These are phyloP conservation scores for Leccinum pellstonianum DNA, from an alignment of 768 basidiomycete species.

Conservation along the genomic window DNA sequence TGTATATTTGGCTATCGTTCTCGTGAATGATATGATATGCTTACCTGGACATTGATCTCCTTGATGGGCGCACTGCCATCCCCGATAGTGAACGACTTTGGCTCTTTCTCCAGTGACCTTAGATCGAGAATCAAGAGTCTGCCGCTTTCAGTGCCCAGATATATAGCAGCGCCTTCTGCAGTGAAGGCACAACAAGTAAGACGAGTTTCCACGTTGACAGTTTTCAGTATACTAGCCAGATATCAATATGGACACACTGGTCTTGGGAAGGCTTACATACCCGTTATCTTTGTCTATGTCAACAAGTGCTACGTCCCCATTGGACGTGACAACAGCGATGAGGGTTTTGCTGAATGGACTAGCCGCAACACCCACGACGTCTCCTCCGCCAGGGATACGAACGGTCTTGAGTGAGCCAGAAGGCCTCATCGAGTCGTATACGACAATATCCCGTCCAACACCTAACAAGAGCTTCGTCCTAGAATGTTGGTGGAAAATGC, in stretches of 20 bases:
- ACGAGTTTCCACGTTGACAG: slow-evolving; percentile 49
- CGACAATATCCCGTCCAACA: slow-evolving; percentile 48
- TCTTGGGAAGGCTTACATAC: slow-evolving; percentile 36
- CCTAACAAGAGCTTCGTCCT: slow-evolving; percentile 61
- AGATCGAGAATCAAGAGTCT: slow-evolving; percentile 63
- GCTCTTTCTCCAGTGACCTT: slow-evolving; percentile 63
- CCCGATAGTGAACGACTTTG: slow-evolving; percentile 52
- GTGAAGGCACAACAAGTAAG: slow-evolving; percentile 68
- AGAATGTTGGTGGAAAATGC: slow-evolving; percentile 61
- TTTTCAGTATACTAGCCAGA: slow-evolving; percentile 53
- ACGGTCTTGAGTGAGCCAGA: slow-evolving; percentile 55
- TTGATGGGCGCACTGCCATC: slow-evolving; percentile 47
- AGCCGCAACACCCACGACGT: slow-evolving; percentile 56
- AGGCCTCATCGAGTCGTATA: slow-evolving; percentile 64
- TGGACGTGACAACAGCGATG: slow-evolving; percentile 54
- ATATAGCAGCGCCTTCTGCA: slow-evolving; percentile 64
- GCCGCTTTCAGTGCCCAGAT: slow-evolving; percentile 62
- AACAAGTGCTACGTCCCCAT: slow-evolving; percentile 55
- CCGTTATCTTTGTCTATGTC: slow-evolving; percentile 77
- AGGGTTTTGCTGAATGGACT: slow-evolving; percentile 80
- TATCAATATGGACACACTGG: background rate
- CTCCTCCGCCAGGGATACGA: slow-evolving; percentile 46
- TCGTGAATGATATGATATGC: slow-evolving; percentile 10
- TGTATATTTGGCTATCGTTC: background rate
- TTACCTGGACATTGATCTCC: slow-evolving; percentile 58